Base-by-base conservation (phyloP, 371 early-diverging fungal species). In the Pancytospora epiphaga region DNA sequence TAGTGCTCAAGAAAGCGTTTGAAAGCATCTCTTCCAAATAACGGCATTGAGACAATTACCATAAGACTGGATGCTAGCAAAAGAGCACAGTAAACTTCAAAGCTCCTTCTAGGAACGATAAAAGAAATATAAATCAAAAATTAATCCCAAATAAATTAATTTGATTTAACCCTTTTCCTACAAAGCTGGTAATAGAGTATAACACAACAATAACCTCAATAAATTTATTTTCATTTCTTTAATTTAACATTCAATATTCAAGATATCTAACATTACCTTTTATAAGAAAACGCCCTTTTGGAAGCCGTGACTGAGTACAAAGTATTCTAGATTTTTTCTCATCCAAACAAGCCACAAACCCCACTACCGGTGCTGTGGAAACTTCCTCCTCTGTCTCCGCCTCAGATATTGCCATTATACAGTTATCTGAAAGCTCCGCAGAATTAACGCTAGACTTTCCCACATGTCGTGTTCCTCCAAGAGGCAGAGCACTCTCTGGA, bases 401-500 rank as follows among this genome's bases (percentile, higher is more conserved):
- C 25, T 76, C 72, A 6, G 80, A 79, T 34, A 81, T 74, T 15
- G 74, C 82, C n/a, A 81, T 50, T 22, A 81, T 61, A 38, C 69
- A 38, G 33, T 73, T 71, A 32, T 73, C 71, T n/a, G 43, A 19
- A 3, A 75, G 51, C 27, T 62, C 39, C 22, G 64, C 70, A 18
- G 73, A 69, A 33, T 61, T 51, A 6, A 76, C 74, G 3, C 58
- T 73, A 4, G 65, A 54, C 18, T 66, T 65, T 15, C 63, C 64
- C 19, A 77, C 64, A 52, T 79, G 74, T 60, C 77, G 74, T 15
- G 71, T 50, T 1, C 74, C 64, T 19, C 82, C 82, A 0, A 81
- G 58, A 12, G 82, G 82, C 32, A 81, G 64, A 1, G 82, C 82
- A 50, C 74, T 77, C 40, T 62, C 69, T 2, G 82, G 82, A 54